A percentile compares a stretch with the other conserved stretches of the same genome.
Conservation (phyloP, 495 filamentous ascomycete genomes). For the Pyrenula aspistea region DNA sequence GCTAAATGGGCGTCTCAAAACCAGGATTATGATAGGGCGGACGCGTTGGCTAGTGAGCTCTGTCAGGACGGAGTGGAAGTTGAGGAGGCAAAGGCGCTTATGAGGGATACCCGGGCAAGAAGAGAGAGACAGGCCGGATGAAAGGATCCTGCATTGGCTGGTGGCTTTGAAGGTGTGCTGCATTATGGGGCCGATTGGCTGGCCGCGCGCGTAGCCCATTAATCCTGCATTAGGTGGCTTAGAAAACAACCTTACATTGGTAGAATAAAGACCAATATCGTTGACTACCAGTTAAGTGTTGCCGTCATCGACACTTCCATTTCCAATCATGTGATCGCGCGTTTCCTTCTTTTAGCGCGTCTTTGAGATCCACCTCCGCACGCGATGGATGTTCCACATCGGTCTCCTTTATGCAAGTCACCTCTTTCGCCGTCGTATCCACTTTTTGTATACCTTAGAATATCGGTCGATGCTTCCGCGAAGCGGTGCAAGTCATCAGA, state of each 20-base stretch:
- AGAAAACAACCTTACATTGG: no score
- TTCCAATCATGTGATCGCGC: not conserved
- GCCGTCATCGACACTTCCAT: no score
- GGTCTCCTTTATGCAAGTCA: not conserved
- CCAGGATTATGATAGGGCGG: constrained; percentile 62
- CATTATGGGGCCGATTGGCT: no score
- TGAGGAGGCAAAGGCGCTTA: constrained; percentile 92
- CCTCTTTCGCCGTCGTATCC: not conserved
- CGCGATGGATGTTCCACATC: not conserved
- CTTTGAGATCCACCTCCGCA: not conserved
- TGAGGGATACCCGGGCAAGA: constrained; percentile 76
- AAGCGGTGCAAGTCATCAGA: not conserved
- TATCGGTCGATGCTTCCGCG: not conserved
- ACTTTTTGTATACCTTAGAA: not conserved
- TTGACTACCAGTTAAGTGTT: no score
- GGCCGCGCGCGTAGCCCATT: no score
- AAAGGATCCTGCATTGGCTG: no score
- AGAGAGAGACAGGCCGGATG: constrained; percentile 38
- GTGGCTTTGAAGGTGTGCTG: no score
- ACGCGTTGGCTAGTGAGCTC: constrained; percentile 74
- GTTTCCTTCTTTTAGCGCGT: not conserved
- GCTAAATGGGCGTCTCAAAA: constrained; percentile 65
- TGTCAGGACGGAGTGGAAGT: constrained; percentile 96
- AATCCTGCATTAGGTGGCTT: no score
- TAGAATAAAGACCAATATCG: no score